Evolutionary conservation across 164 flowering plant genomes (phyloP).

Genomic region (Liquidambar formosana): DNA sequence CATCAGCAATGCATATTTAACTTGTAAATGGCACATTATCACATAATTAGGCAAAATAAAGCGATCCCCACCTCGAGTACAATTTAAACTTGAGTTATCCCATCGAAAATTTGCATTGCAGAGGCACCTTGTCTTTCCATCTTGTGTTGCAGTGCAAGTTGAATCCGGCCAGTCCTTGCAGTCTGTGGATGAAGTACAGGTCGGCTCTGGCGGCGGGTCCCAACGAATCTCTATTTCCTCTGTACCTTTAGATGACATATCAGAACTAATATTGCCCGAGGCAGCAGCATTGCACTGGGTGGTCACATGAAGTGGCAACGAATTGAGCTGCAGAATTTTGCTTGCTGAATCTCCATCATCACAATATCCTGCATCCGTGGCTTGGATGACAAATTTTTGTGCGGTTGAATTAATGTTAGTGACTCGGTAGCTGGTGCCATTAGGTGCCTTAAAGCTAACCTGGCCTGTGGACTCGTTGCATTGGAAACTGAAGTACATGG

Average conservation of each 20-base stretch:
- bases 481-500: slow-evolving; percentile 27
- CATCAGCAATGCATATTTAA: too few species aligned
- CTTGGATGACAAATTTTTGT: slow-evolving; percentile 23
- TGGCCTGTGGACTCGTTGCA: slow-evolving; percentile 33
- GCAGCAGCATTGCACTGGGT: slow-evolving; percentile 20
- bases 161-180: slow-evolving; percentile 31
- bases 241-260: neutral
- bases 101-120: slow-evolving; percentile 20
- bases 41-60: neutral
- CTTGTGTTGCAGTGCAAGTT: slow-evolving; percentile 8
- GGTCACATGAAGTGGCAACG: slow-evolving; percentile 28
- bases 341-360: neutral
- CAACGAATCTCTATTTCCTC: slow-evolving; percentile 34
- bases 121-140: slow-evolving; percentile 17
- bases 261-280: slow-evolving; percentile 3
- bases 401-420: slow-evolving; percentile 25
- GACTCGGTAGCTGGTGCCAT: slow-evolving; percentile 23
- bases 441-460: slow-evolving; percentile 22
- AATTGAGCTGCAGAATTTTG: slow-evolving; percentile 15
- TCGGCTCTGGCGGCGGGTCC: slow-evolving; percentile 40
- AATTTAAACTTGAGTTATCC: slow-evolving; percentile 13
- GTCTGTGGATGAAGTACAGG: slow-evolving; percentile 29
- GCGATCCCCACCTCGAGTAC: slow-evolving; percentile 10
- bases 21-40: too few species aligned
- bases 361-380: slow-evolving; percentile 17